Percentiles rank a stretch among this genome's conserved stretches.
Conservation (phyloP, 1,284 basidiomycete species). For the Marasmius tenuissimus region DNA sequence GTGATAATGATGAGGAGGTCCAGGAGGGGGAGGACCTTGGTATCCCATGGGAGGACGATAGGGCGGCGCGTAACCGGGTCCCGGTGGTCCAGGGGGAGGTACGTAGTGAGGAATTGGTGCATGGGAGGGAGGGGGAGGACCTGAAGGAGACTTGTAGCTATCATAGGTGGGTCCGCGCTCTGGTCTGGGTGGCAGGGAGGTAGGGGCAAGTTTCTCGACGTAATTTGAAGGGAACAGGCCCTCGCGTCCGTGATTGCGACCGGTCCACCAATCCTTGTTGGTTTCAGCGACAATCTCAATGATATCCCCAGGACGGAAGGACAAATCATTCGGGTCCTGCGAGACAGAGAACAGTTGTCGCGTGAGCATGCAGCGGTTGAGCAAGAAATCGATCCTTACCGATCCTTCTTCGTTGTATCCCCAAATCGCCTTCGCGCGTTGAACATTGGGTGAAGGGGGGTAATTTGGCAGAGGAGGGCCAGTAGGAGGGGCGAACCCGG, state of each 20-base stretch:
- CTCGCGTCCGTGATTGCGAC: slow-evolving; percentile 46
- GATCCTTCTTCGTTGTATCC: slow-evolving; percentile 55
- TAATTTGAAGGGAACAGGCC: slow-evolving; percentile 62
- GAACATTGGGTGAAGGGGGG: slow-evolving; percentile 15
- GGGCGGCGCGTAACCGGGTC: slow-evolving; percentile 5
- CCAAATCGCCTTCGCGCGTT: slow-evolving; percentile 60
- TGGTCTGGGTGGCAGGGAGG: slow-evolving; percentile 11
- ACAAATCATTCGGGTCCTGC: slow-evolving; percentile 60
- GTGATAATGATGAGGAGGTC: slow-evolving; percentile 8
- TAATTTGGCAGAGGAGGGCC: slow-evolving; percentile 25
- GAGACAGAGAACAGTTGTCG: slow-evolving; percentile 8
- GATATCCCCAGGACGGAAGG: slow-evolving; percentile 50
- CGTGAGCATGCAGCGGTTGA: slow-evolving; percentile 2
- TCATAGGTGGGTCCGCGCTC: slow-evolving; percentile 15
- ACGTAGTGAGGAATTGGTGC: slow-evolving; percentile 14
- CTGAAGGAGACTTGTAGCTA: slow-evolving; percentile 1
- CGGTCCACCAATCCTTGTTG: slow-evolving; percentile 61
- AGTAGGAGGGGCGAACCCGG: slow-evolving; percentile 15
- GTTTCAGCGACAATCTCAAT: slow-evolving; percentile 57
- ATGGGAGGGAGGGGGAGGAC: slow-evolving; percentile 18
- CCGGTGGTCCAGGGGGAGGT: slow-evolving; percentile 15
- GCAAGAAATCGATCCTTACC: slow-evolving; percentile 29
- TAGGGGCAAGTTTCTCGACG: slow-evolving; percentile 46
- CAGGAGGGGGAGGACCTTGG: slow-evolving; percentile 15
- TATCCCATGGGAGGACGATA: slow-evolving; percentile 21